These are phyloP conservation scores for Verticillium isaacii DNA, from an alignment of 2,329 filamentous ascomycete genomes.

Conservation along the genomic window DNA sequence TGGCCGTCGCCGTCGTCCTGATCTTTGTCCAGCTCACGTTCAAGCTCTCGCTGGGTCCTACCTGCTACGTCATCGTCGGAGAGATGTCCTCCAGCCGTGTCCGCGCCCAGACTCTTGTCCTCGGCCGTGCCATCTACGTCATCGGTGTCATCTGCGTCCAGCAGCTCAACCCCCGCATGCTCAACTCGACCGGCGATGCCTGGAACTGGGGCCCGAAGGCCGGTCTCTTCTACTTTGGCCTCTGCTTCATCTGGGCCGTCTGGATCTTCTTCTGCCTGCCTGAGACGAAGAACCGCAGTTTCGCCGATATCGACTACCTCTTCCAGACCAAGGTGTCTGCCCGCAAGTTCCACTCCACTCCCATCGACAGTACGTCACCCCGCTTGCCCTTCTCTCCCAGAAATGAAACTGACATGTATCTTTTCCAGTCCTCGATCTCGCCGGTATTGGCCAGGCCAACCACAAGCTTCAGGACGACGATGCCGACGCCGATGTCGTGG, in stretches of 20 bases:
- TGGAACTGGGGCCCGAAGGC: slow-evolving; percentile 33
- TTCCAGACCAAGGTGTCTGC: slow-evolving; percentile 32
- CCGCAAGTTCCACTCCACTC: slow-evolving; percentile 19
- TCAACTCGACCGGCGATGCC: slow-evolving; percentile 19
- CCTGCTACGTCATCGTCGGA: slow-evolving; percentile 37
- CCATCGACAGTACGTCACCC: slow-evolving; percentile 21
- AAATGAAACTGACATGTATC: background rate
- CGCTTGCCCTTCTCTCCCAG: background rate
- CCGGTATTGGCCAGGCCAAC: background rate
- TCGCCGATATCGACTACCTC: slow-evolving; percentile 43
- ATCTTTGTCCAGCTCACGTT: slow-evolving; percentile 36
- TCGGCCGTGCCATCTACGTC: slow-evolving; percentile 38
- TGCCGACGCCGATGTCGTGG: background rate
- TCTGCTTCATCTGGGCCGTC: slow-evolving; percentile 33
- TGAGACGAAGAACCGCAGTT: slow-evolving; percentile 38
- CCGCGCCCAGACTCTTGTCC: slow-evolving; percentile 38
- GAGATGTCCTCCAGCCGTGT: slow-evolving; percentile 40
- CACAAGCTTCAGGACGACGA: background rate
- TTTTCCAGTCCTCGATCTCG: slow-evolving; percentile 6
- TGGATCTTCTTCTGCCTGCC: slow-evolving; percentile 40
- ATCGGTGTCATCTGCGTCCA: slow-evolving; percentile 33
- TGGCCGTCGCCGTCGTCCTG: slow-evolving; percentile 30
- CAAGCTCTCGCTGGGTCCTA: slow-evolving; percentile 38
- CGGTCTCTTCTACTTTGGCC: slow-evolving; percentile 27
- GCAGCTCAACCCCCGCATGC: slow-evolving; percentile 30